Percentiles rank a stretch among this genome's conserved stretches.
These are phyloP conservation scores for Fusarium neocosmosporiellum DNA, from an alignment of 2,329 filamentous ascomycete species.

Conservation along the genomic window DNA sequence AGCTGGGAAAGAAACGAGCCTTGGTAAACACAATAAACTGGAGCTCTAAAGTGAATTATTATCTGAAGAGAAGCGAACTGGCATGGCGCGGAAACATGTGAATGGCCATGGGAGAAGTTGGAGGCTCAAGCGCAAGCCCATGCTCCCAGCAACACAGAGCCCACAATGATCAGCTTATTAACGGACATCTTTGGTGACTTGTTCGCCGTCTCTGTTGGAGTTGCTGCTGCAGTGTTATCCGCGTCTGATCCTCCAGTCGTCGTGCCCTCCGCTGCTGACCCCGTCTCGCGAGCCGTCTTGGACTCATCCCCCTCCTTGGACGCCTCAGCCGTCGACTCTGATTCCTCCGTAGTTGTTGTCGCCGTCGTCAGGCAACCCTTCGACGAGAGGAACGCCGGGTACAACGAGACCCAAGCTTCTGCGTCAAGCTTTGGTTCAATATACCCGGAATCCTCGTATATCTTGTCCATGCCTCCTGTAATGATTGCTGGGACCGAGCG, in stretches of 20 bases:
- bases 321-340: not conserved
- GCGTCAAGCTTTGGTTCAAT: not conserved
- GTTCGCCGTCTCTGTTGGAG: not conserved
- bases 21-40: not conserved
- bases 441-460: not conserved
- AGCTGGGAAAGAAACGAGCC: not conserved
- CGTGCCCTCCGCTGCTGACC: not conserved
- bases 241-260: not conserved
- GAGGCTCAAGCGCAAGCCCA: not conserved
- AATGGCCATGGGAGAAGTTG: not conserved
- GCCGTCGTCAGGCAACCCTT: not conserved
- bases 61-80: not conserved
- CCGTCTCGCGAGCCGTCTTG: constrained; percentile 4
- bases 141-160: constrained; percentile 4
- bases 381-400: not conserved
- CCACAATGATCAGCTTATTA: not conserved
- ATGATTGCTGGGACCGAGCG: constrained; percentile 9
- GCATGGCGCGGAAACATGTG: not conserved
- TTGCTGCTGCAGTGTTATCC: not conserved
- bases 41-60: not conserved
- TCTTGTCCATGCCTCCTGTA: constrained; percentile 3
- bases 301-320: not conserved
- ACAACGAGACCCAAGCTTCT: not conserved
- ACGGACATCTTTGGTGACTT: not conserved
- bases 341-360: not conserved